Evolutionary conservation across 345 rosid genomes (phyloP).

Genomic region (Aquilaria yunnanensis): DNA sequence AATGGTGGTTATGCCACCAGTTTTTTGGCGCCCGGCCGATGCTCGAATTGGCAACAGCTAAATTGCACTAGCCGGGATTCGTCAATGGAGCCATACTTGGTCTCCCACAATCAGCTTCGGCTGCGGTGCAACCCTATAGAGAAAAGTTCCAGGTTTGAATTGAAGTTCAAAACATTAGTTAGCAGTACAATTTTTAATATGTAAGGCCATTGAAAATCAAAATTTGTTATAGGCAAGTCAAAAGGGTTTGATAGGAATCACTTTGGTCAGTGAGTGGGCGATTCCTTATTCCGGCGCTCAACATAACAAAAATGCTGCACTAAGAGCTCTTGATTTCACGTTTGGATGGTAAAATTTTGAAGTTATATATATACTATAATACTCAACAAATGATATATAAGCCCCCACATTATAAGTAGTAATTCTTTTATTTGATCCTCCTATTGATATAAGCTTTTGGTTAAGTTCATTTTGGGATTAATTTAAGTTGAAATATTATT

Average conservation of each 20-base stretch:
- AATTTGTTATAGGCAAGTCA: conserved; percentile 9
- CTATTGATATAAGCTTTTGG: neutral
- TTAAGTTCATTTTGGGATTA: too few species aligned
- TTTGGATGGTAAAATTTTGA: conserved; percentile 29
- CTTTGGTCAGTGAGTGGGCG: conserved; percentile 26
- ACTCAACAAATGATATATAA: too few species aligned
- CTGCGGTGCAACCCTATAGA: conserved; percentile 29
- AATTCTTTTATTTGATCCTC: neutral
- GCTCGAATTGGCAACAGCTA: conserved; percentile 27
- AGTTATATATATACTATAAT: too few species aligned
- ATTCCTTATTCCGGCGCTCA: conserved; percentile 23
- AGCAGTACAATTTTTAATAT: too few species aligned
- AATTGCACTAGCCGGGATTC: conserved; percentile 44
- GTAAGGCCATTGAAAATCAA: neutral
- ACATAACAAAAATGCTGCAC: conserved; percentile 23
- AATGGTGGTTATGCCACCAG: conserved; percentile 25
- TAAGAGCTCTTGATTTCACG: conserved; percentile 31
- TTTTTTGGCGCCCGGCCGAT: conserved; percentile 35
- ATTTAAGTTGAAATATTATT: neutral
- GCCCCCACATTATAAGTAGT: neutral
- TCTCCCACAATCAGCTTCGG: conserved; percentile 30
- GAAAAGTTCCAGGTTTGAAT: conserved; percentile 26
- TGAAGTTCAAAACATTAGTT: neutral
- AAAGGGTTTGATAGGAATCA: conserved; percentile 38
- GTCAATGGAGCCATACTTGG: conserved; percentile 39